Evolutionary conservation across 768 basidiomycete genomes (phyloP).

Genomic region (Boletus reticuloceps): DNA sequence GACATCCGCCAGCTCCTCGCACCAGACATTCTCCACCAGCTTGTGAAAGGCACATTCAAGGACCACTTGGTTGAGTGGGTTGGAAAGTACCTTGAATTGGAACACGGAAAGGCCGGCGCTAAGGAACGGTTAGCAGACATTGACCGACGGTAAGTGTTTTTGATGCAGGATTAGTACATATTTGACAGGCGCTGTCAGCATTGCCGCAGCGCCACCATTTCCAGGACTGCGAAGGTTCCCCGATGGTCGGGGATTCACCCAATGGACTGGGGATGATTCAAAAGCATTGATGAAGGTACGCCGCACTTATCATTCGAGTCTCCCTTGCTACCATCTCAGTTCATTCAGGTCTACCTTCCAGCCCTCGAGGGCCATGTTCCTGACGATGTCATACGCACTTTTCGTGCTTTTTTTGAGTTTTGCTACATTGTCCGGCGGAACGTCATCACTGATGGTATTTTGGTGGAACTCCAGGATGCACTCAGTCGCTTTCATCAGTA

Average conservation of each 20-base stretch:
- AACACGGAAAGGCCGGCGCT: not conserved
- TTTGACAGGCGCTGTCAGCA: constrained; percentile 13
- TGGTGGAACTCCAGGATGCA: too few relatives aligned
- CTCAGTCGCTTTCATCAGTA: too few relatives aligned
- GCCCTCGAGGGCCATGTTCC: too few relatives aligned
- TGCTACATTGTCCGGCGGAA: too few relatives aligned
- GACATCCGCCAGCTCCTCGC: constrained; percentile 30
- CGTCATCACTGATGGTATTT: too few relatives aligned
- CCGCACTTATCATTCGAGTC: too few relatives aligned
- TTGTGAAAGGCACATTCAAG: constrained; percentile 2
- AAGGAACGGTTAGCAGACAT: constrained; percentile 29
- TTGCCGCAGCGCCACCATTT: constrained; percentile 27
- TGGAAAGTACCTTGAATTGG: not conserved
- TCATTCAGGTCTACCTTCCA: too few relatives aligned
- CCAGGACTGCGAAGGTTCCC: constrained; percentile 29
- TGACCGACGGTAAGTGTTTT: constrained; percentile 21
- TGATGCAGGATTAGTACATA: not conserved
- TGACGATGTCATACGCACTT: too few relatives aligned
- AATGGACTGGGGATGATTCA: constrained; percentile 30
- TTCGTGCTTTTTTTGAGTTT: too few relatives aligned
- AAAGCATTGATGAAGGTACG: too few relatives aligned
- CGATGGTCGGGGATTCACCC: constrained; percentile 32
- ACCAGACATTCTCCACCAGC: constrained; percentile 1
- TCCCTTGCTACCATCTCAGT: too few relatives aligned
- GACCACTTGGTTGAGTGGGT: constrained; percentile 8